A percentile compares a stretch with the other conserved stretches of the same genome.
Conservation (phyloP, 1,139 yeast species). For the Blastobotrys petasosporus region DNA sequence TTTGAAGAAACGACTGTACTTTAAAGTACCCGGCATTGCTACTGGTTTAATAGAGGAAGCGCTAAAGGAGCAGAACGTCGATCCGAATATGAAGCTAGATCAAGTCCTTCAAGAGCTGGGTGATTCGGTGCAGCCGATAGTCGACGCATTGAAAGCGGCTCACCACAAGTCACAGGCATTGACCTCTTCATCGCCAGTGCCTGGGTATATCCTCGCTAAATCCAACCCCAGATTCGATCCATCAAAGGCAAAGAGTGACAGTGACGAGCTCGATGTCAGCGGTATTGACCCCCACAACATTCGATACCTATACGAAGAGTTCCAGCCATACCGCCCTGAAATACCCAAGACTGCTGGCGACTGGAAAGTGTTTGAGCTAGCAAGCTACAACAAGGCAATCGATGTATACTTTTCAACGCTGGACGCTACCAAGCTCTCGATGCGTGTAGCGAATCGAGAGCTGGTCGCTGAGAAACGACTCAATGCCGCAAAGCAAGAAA, state of each 20-base stretch:
- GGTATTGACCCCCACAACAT: constrained; percentile 31
- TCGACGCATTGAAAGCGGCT: constrained; percentile 46
- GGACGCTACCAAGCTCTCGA: constrained; percentile 71
- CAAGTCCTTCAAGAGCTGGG: constrained; percentile 23
- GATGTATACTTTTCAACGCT: constrained; percentile 81
- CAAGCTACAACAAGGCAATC: constrained; percentile 72
- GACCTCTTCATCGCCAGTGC: constrained; percentile 31
- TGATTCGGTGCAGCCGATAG: constrained; percentile 29
- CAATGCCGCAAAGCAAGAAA: constrained; percentile 68
- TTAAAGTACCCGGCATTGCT: constrained; percentile 67
- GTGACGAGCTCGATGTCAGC: constrained; percentile 21
- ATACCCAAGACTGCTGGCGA: constrained; percentile 28
- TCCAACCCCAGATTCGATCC: constrained; percentile 47
- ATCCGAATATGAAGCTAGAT: constrained; percentile 35
- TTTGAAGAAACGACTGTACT: constrained; percentile 64
- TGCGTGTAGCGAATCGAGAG: constrained; percentile 71
- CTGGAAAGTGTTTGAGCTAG: constrained; percentile 17
- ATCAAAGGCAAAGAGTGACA: constrained; percentile 31
- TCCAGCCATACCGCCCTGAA: constrained; percentile 74
- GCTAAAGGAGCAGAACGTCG: constrained; percentile 43
- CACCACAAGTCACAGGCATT: constrained; percentile 36
- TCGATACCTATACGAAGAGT: constrained; percentile 65
- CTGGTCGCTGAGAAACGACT: constrained; percentile 67
- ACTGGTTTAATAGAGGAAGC: constrained; percentile 67
- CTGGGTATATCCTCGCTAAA: constrained; percentile 65